Evolutionary conservation across 257 asterid genomes (phyloP).

Genomic region (Solanum gracilifrons): DNA sequence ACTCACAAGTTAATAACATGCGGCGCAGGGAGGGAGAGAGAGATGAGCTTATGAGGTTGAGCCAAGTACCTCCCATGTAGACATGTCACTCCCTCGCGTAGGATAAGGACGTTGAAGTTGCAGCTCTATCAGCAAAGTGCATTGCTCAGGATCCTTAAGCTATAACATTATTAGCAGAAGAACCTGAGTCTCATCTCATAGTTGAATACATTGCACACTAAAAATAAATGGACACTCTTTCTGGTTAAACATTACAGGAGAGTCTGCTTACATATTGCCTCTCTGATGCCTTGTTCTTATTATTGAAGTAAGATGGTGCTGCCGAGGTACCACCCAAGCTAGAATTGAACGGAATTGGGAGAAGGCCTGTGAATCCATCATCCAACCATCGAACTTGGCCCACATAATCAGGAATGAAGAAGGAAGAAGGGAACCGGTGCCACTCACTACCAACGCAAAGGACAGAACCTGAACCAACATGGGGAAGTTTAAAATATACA

Average conservation of each 20-base stretch:
- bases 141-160: slow-evolving; percentile 62
- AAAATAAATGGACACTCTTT: not conserved
- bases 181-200: not conserved
- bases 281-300: slow-evolving; percentile 85
- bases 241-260: not conserved
- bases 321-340: slow-evolving; percentile 91
- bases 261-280: slow-evolving; percentile 63
- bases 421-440: slow-evolving; percentile 96
- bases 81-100: slow-evolving; percentile 76
- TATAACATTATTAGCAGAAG: slow-evolving; percentile 15
- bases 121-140: slow-evolving; percentile 79
- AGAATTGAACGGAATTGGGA: slow-evolving; percentile 84
- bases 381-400: slow-evolving; percentile 84
- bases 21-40: slow-evolving; percentile 1
- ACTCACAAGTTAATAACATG: not conserved
- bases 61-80: slow-evolving; percentile 74
- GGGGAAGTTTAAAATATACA: not conserved
- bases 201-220: not conserved
- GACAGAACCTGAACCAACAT: slow-evolving; percentile 42
- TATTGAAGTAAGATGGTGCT: slow-evolving; percentile 81
- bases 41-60: not conserved
- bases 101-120: slow-evolving; percentile 76
- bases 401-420: slow-evolving; percentile 73
- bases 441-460: slow-evolving; percentile 95
- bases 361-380: slow-evolving; percentile 96